phyloP scores from a whole-genome alignment of 2,329 filamentous ascomycete genomes.

The Blastomyces silverae region DNA sequence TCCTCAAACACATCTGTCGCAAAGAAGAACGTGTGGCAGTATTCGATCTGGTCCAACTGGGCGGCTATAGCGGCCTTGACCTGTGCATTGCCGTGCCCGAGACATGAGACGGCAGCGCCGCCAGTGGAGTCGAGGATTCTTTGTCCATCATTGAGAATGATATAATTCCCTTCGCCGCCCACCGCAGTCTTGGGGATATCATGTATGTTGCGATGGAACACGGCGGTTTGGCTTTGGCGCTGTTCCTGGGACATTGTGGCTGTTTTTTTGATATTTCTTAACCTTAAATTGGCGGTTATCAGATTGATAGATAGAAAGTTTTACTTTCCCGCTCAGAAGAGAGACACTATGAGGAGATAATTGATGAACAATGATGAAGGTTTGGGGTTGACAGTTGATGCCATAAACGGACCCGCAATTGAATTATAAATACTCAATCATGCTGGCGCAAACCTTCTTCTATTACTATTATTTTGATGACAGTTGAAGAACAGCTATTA shows the following conservation, averaged over 20 bases:
- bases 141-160: conserved; percentile 51
- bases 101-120: conserved; percentile 64
- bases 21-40: conserved; percentile 56
- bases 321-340: background rate
- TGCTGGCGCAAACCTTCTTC: no score
- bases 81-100: conserved; percentile 60
- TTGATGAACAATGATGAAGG: background rate
- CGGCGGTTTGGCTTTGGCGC: conserved; percentile 23
- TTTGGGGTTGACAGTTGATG: background rate
- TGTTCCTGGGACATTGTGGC: background rate
- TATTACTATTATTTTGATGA: no score
- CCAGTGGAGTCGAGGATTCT: conserved; percentile 64
- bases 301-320: background rate
- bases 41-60: conserved; percentile 55
- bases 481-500: no score
- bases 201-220: conserved; percentile 50
- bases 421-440: no score
- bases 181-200: conserved; percentile 43
- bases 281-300: background rate
- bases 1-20: conserved; percentile 49
- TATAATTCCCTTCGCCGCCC: conserved; percentile 46
- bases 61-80: conserved; percentile 54
- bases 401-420: no score
- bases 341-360: background rate
- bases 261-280: background rate